Evolutionary conservation across 441 rosid genomes (phyloP), one percentile per base, ranked within the genome.

Genomic region (Omphalea diandra): DNA sequence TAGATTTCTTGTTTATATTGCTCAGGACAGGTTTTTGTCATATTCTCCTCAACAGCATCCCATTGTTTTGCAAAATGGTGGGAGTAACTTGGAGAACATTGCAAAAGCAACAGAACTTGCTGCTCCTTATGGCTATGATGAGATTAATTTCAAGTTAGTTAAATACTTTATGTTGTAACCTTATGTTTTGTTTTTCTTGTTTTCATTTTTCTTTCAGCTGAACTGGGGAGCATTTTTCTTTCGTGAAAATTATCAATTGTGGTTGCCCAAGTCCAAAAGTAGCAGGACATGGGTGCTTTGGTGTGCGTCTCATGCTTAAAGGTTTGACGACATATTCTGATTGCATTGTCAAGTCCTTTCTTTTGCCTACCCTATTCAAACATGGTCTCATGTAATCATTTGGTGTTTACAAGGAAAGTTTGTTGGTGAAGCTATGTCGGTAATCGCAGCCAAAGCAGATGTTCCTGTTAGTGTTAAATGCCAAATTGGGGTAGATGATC

Each of bases 241-340:
- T n/a, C n/a, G n/a, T n/a, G 31, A 33, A 66, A 46, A 58, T 43
- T 52, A 22, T 78, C 80, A 95, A 97, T 77, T 93, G 99, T 73
- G 98, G 99, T 38, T 95, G 99, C 74, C 99, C 98, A 46, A 95
- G 99, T 83, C 94, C 95, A 55, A 93, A 60, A 83, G 99, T 95
- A 55, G 96, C 98, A 70, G 98, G 98, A 67, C 90, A 87, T 75
- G 98, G 99, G n/a, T 95, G 99, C 80, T 95, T 95, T 80, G 99
- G 99, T 74, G 99, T 84, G 69, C 73, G 88, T 72, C 98, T 87
- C 81, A 95, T 93, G 99, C 99, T 93, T 75, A 35, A 81, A 94
- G 98, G 98, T 92, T 76, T 62, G 76, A 41, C 75, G 55, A 53
- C 59, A 11, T 65, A 7, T 46, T 63, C 73, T 67, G 54, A 61